A percentile compares a stretch with the other conserved stretches of the same genome.
Conservation (phyloP, 2,329 filamentous ascomycete species). For the Thelonectria rubi region DNA sequence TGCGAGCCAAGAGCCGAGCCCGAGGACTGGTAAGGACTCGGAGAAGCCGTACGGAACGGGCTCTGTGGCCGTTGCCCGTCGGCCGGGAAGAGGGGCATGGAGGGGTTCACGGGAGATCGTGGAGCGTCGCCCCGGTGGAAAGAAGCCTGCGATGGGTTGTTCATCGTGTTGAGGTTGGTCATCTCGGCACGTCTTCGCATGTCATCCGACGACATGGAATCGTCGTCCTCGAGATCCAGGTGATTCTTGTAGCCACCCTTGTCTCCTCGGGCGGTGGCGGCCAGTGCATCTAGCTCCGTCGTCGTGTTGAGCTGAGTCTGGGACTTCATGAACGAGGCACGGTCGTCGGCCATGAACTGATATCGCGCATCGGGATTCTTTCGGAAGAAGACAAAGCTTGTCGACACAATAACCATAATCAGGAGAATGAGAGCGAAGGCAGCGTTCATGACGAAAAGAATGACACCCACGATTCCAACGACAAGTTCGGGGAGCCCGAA, state of each 20-base stretch:
- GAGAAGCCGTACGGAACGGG: constrained; percentile 48
- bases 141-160: constrained; percentile 46
- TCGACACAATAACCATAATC: constrained; percentile 76
- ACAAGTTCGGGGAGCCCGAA: constrained; percentile 87
- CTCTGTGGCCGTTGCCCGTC: constrained; percentile 48
- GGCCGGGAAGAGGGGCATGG: constrained; percentile 55
- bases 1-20: constrained; percentile 45
- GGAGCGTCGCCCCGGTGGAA: constrained; percentile 45
- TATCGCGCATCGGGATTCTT: constrained; percentile 96
- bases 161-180: constrained; percentile 31
- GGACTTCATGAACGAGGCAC: constrained; percentile 97
- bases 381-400: constrained; percentile 76
- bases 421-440: constrained; percentile 83
- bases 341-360: constrained; percentile 95
- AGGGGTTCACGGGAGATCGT: constrained; percentile 53
- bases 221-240: constrained; percentile 53
- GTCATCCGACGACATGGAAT: constrained; percentile 52
- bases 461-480: constrained; percentile 85
- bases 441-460: constrained; percentile 89
- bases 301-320: constrained; percentile 79
- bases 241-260: constrained; percentile 65
- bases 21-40: constrained; percentile 48
- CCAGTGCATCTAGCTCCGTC: constrained; percentile 89
- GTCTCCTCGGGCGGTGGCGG: constrained; percentile 87
- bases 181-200: constrained; percentile 49